phyloP scores from a whole-genome alignment of 2,329 filamentous ascomycete genomes.

The Neonectria magnoliae region DNA sequence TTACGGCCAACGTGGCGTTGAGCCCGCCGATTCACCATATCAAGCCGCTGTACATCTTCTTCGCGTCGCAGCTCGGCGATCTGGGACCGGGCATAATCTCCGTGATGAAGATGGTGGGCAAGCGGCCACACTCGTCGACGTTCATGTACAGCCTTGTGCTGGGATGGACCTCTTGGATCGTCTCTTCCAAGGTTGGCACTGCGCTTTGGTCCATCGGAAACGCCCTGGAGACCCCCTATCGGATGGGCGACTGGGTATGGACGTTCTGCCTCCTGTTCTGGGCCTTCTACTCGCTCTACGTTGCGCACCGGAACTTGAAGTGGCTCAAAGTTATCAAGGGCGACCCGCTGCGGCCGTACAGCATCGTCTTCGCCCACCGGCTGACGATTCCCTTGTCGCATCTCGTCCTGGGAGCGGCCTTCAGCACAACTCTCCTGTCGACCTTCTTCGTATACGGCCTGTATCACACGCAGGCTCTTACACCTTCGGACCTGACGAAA shows the following conservation, averaged over 20 bases:
- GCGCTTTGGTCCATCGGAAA: slow-evolving; percentile 32
- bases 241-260: slow-evolving; percentile 36
- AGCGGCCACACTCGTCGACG: slow-evolving; percentile 24
- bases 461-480: slow-evolving; percentile 24
- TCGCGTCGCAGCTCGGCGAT: slow-evolving; percentile 41
- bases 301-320: slow-evolving; percentile 28
- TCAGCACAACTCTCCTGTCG: slow-evolving; percentile 26
- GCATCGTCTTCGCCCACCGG: slow-evolving; percentile 14
- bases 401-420: slow-evolving; percentile 28
- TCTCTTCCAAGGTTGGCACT: slow-evolving; percentile 26
- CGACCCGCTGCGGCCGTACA: slow-evolving; percentile 22
- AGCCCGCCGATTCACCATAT: slow-evolving; percentile 39
- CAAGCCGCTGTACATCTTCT: slow-evolving; percentile 40
- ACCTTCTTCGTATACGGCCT: slow-evolving; percentile 33
- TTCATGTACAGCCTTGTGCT: slow-evolving; percentile 28
- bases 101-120: slow-evolving; percentile 33
- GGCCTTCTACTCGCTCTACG: slow-evolving; percentile 32
- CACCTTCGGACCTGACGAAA: slow-evolving; percentile 6
- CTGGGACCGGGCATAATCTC: slow-evolving; percentile 31
- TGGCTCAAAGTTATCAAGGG: slow-evolving; percentile 29
- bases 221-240: slow-evolving; percentile 33
- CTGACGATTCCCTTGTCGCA: slow-evolving; percentile 31
- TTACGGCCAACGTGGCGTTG: slow-evolving; percentile 34
- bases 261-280: slow-evolving; percentile 34
- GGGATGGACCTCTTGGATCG: slow-evolving; percentile 25